Conservation (phyloP, 352 stramenopile species). For the Peronospora belbahrii region DNA sequence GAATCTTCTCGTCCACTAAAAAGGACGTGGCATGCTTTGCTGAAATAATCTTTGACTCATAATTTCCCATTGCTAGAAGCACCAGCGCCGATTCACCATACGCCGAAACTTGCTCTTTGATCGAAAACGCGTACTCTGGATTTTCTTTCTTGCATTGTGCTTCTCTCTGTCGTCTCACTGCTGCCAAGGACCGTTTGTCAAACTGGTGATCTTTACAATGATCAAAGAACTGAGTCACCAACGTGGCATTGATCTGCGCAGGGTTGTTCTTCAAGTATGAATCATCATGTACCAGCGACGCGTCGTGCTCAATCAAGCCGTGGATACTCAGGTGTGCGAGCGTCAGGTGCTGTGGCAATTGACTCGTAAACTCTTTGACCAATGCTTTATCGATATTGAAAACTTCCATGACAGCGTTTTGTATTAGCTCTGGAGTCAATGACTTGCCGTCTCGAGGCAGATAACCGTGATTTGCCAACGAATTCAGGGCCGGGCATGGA, state of each 20-base stretch:
- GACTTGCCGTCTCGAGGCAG: constrained; percentile 50
- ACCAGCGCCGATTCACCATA: constrained; percentile 19
- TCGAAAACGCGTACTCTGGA: constrained; percentile 27
- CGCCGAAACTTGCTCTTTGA: constrained; percentile 30
- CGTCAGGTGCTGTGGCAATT: constrained; percentile 33
- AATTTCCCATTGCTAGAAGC: constrained; percentile 21
- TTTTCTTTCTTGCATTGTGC: constrained; percentile 37
- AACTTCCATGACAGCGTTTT: constrained; percentile 32
- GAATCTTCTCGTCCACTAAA: constrained; percentile 46
- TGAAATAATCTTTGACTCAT: constrained; percentile 26
- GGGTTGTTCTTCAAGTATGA: constrained; percentile 38
- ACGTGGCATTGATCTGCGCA: constrained; percentile 35
- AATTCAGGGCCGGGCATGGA: constrained; percentile 56
- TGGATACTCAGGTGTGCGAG: constrained; percentile 51
- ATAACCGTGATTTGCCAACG: too few relatives aligned
- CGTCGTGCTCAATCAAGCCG: constrained; percentile 49
- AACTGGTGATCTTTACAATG: constrained; percentile 28
- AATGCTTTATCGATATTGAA: constrained; percentile 40
- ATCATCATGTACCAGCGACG: constrained; percentile 65
- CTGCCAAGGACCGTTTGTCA: constrained; percentile 34
- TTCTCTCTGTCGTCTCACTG: constrained; percentile 36
- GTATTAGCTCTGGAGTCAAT: constrained; percentile 33
- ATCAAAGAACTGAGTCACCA: constrained; percentile 33
- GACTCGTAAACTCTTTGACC: constrained; percentile 24
- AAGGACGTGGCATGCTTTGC: constrained; percentile 42